phyloP scores from a whole-genome alignment of 495 filamentous ascomycete genomes.

The Penicillium mononematosum region DNA sequence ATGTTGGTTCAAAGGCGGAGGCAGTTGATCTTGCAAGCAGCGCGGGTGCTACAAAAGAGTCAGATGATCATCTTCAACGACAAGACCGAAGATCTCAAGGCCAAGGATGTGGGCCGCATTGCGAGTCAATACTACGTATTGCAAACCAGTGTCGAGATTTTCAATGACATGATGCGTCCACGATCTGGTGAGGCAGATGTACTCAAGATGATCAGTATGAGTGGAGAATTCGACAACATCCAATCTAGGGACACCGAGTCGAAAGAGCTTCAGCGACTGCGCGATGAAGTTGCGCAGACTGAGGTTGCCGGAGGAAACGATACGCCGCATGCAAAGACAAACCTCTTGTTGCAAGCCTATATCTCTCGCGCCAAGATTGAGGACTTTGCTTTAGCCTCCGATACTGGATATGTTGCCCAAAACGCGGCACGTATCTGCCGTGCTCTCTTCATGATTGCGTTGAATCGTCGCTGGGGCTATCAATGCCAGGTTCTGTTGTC shows the following conservation, averaged over 20 bases:
- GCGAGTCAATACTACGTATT: conserved; percentile 96
- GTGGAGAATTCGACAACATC: conserved; percentile 96
- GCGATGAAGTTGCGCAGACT: conserved; percentile 63
- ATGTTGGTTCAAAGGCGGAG: conserved; percentile 76
- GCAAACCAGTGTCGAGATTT: conserved; percentile 89
- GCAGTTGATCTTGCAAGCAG: conserved; percentile 82
- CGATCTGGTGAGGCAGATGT: conserved; percentile 82
- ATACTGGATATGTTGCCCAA: conserved; percentile 92
- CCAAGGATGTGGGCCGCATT: conserved; percentile 94
- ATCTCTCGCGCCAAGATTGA: conserved; percentile 87
- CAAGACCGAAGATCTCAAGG: conserved; percentile 79
- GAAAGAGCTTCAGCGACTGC: conserved; percentile 69
- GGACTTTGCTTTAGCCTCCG: conserved; percentile 89
- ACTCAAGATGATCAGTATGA: conserved; percentile 91
- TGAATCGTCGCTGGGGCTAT: conserved; percentile 91
- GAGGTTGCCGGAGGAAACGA: conserved; percentile 74
- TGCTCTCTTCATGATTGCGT: conserved; percentile 93
- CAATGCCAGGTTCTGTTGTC: conserved; percentile 87
- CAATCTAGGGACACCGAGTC: conserved; percentile 85
- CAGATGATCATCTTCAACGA: conserved; percentile 99
- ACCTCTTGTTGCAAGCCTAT: conserved; percentile 90
- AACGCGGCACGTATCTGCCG: conserved; percentile 93
- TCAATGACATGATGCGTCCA: conserved; percentile 87
- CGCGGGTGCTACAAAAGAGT: conserved; percentile 76
- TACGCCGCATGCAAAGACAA: conserved; percentile 84